Evolutionary conservation across 2,329 filamentous ascomycete genomes (phyloP).

Genomic region (Botrytis sinoallii): DNA sequence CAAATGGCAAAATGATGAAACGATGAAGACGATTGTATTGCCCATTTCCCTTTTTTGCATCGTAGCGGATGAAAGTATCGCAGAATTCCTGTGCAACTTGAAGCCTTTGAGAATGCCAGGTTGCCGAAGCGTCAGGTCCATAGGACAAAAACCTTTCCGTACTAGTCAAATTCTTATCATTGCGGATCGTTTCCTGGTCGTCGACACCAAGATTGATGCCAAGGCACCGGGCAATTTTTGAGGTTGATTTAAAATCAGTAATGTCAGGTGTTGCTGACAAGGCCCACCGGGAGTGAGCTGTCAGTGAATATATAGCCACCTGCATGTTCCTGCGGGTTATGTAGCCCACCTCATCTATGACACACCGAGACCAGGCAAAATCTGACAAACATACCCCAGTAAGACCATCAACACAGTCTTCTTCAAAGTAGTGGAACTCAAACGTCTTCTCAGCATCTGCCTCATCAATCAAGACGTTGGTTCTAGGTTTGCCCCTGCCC

Average conservation of each 20-base stretch:
- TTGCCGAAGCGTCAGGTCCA: constrained; percentile 1
- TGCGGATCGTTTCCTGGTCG: not conserved
- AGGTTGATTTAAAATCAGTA: not conserved
- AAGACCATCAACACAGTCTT: not conserved
- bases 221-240: constrained; percentile 4
- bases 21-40: not conserved
- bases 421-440: not conserved
- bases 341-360: constrained; percentile 6
- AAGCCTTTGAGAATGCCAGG: not conserved
- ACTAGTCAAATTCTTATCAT: constrained; percentile 3
- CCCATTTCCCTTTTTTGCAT: not conserved
- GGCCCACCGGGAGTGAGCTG: constrained; percentile 6
- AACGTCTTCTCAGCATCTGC: not conserved
- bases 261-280: constrained; percentile 8
- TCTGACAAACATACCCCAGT: not conserved
- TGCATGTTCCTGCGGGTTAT: not conserved
- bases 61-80: not conserved
- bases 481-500: not conserved
- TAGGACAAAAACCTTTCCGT: not conserved
- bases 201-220: constrained; percentile 3
- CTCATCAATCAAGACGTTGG: not conserved
- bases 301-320: not conserved
- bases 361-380: not conserved
- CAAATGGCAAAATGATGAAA: not conserved
- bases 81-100: constrained; percentile 8